Evolutionary conservation across 495 filamentous ascomycete genomes (phyloP), one percentile per base, ranked within the genome.

Genomic region (Neurospora intermedia): DNA sequence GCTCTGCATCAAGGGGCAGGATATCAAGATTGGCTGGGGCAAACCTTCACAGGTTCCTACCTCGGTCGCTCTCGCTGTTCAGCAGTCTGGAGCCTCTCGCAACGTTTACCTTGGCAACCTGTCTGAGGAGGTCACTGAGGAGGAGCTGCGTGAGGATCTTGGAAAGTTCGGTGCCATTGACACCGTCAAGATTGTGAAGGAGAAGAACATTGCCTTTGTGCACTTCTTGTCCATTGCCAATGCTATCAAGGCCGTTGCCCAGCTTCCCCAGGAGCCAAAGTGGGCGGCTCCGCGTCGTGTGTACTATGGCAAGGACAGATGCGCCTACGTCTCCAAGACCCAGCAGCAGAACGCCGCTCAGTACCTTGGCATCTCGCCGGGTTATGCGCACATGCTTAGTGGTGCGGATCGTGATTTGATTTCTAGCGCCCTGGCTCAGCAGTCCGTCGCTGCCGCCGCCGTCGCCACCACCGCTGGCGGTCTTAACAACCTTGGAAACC

Each of bases 1-100:
- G 84, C 88, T 99, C 77, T 92, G 95, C 73, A 96, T 99, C 84
- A 92, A 94, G 80, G 96, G 96, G 27, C 96, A 98, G 82, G 96
- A 99, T 82, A 97, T 99, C 87, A 99, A 99, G 87, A 92, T 99
- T 76, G 96, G 96, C 75, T 99, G 96, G 96, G 96, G 96, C 39
- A 99, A 99, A 81, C 95, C 96, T 15, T 98, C 96, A 11, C 96
- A 97, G 84, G 96, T 99, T 6, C 96, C 96, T 4, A 98, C 96
- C 3, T 98, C 96, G 23, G 96, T 99, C 66, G 94, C 95, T 16
- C 86, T 98, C 71, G 93, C 96, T 23, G 96, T 98, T 35, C 96
- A 99, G 82, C 96, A 99, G 83, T 97, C 94, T 4, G 95, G 95
- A 41, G 96, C 96, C 18, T 98, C 96, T n/a, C 89, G 96, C 73